A percentile compares a stretch with the other conserved stretches of the same genome.
Conservation (phyloP, 495 filamentous ascomycete genomes). For the Pseudevernia furfuracea region DNA sequence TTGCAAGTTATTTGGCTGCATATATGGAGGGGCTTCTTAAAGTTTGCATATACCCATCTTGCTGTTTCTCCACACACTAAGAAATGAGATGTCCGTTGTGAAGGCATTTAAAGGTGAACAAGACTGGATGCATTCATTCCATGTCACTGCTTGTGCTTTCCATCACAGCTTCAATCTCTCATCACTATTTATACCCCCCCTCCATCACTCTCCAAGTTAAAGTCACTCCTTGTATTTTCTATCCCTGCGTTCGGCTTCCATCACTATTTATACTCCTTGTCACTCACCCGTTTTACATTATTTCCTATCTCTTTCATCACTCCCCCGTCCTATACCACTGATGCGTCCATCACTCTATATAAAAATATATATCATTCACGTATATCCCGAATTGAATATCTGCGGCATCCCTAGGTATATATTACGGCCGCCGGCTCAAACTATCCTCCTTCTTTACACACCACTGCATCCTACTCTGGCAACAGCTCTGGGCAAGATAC, state of each 20-base stretch:
- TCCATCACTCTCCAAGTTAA: neutral
- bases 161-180: neutral
- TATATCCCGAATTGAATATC: neutral
- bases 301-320: neutral
- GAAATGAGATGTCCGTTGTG: neutral
- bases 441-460: too few species aligned
- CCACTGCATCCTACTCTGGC: neutral
- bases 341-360: neutral
- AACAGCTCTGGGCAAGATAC: neutral
- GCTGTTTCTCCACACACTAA: neutral
- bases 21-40: slow-evolving; percentile 2
- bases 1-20: neutral
- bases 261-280: neutral
- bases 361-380: neutral
- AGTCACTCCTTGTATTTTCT: neutral
- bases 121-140: neutral
- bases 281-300: neutral
- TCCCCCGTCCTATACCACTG: neutral
- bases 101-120: slow-evolving; percentile 2
- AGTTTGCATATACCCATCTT: slow-evolving; percentile 2
- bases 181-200: neutral
- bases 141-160: neutral
- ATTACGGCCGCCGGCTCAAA: neutral
- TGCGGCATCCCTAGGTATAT: neutral
- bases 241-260: too few species aligned